A percentile compares a stretch with the other conserved stretches of the same genome.
Conservation (phyloP, 768 basidiomycete species). For the Sarcomyxa edulis region DNA sequence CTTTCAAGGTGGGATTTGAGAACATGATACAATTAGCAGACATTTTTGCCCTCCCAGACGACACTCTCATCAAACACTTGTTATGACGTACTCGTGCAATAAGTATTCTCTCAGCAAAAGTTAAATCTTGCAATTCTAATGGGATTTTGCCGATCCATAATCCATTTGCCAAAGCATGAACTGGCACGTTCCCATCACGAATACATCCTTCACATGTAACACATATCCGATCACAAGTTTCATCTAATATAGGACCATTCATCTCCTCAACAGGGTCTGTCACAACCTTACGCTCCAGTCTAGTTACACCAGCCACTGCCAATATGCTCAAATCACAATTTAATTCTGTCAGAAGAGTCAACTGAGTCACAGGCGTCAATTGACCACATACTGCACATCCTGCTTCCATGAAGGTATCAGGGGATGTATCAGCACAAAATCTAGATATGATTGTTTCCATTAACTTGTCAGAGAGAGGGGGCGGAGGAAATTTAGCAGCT, state of each 20-base stretch:
- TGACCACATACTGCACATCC: slow-evolving; percentile 14
- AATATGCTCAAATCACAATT: slow-evolving; percentile 4
- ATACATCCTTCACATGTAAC: not conserved
- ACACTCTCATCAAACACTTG: slow-evolving; percentile 19
- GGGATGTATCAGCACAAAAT: not conserved
- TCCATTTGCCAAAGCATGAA: slow-evolving; percentile 21
- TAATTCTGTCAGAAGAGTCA: slow-evolving; percentile 7
- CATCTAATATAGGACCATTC: slow-evolving; percentile 12
- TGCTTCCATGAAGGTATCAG: slow-evolving; percentile 7
- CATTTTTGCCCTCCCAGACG: too few relatives aligned
- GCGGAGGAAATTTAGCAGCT: not conserved
- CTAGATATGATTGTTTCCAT: not conserved
- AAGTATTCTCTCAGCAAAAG: slow-evolving; percentile 20
- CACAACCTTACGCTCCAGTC: slow-evolving; percentile 3
- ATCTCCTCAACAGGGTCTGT: slow-evolving; percentile 7
- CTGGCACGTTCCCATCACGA: slow-evolving; percentile 5
- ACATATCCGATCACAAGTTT: slow-evolving; percentile 8
- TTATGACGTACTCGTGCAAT: slow-evolving; percentile 18
- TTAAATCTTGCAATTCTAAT: slow-evolving; percentile 13
- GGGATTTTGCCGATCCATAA: slow-evolving; percentile 28
- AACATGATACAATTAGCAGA: slow-evolving; percentile 18
- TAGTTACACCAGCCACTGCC: slow-evolving; percentile 4
- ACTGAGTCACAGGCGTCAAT: not conserved
- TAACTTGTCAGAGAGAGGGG: not conserved
- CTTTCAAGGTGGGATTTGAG: slow-evolving; percentile 21